Evolutionary conservation across 2,329 filamentous ascomycete species (phyloP), one percentile per base, ranked within the genome.

Genomic region (Aspergillus sp.): DNA sequence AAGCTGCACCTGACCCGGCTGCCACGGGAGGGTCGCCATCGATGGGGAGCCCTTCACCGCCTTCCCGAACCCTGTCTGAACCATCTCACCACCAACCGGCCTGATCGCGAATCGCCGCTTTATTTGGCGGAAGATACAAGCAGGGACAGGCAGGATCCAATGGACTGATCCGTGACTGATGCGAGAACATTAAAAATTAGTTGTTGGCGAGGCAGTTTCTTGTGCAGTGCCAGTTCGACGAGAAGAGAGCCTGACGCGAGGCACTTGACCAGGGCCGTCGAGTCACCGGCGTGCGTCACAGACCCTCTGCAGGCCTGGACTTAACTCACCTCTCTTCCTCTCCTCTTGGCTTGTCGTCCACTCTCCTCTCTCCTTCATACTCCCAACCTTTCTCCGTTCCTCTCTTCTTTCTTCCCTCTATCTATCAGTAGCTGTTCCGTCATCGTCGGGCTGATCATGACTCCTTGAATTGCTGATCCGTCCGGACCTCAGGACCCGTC

Each of bases 271-370:
- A 62, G 45, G 45, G 45, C 54, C 61, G 58, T 70, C 71, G 71
- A 77, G 74, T 77, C 74, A 76, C 71, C 71, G 68, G 68, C 69
- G 67, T 76, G 74, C 74, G 74, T 77, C 74, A 76, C 74, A 71
- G 67, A 69, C 64, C 59, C 60, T 64, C 45, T 34, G 44, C 27
- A 34, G 45, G 45, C 11, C 53, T 56, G 33, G 37, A 47, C 37
- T 51, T 24, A 30, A 47, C 47, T 54, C 33, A 54, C 45, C 54
- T 50, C 55, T 59, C 55, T 58, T 57, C 51, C 49, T 55, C 52
- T 56, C 48, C 58, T 56, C 42, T 51, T 50, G 44, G 57, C 55
- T 57, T 48, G 49, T 61, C 58, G 58, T 61, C 59, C 61, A 58
- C 59, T 47, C n/a, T 52, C 51, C 60, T 61, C 58, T 57, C 59